A percentile compares a stretch with the other conserved stretches of the same genome.
phyloP scores from a whole-genome alignment of 2,329 filamentous ascomycete species.

The Epichloe gansuensis region DNA sequence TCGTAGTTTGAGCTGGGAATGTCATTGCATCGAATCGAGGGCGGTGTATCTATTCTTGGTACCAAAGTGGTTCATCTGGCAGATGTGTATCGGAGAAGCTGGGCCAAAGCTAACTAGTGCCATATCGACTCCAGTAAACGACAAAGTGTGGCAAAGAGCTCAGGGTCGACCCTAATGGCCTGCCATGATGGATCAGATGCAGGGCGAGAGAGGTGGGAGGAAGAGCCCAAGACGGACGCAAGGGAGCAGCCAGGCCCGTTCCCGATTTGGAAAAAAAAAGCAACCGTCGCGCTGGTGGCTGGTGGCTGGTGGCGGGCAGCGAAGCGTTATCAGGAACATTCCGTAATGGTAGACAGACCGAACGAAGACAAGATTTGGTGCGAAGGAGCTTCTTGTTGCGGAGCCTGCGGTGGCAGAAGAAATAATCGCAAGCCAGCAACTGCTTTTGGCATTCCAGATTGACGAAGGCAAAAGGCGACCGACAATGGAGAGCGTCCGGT shows the following conservation, averaged over 20 bases:
- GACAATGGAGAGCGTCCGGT: not conserved
- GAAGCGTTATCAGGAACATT: not conserved
- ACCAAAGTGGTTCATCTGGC: not conserved
- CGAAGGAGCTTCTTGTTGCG: not conserved
- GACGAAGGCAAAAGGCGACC: not conserved
- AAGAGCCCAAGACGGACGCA: slow-evolving; percentile 1
- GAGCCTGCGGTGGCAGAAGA: not conserved
- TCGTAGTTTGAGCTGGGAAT: not conserved
- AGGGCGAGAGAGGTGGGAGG: slow-evolving; percentile 1
- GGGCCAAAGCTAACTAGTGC: too few relatives aligned
- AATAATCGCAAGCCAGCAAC: not conserved
- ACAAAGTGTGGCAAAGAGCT: not conserved
- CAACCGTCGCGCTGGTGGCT: not conserved
- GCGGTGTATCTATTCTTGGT: not conserved
- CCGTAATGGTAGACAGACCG: not conserved
- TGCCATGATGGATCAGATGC: not conserved
- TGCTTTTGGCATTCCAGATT: not conserved
- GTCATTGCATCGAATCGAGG: not conserved
- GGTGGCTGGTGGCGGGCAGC: not conserved
- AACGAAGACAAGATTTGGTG: not conserved
- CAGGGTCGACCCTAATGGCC: too few relatives aligned
- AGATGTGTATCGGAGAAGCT: not conserved
- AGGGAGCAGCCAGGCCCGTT: slow-evolving; percentile 1
- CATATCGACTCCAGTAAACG: not conserved
- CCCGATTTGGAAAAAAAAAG: slow-evolving; percentile 2